A percentile compares a stretch with the other conserved stretches of the same genome.
phyloP scores from a whole-genome alignment of 2,329 filamentous ascomycete genomes.

The Penicillium sp. region DNA sequence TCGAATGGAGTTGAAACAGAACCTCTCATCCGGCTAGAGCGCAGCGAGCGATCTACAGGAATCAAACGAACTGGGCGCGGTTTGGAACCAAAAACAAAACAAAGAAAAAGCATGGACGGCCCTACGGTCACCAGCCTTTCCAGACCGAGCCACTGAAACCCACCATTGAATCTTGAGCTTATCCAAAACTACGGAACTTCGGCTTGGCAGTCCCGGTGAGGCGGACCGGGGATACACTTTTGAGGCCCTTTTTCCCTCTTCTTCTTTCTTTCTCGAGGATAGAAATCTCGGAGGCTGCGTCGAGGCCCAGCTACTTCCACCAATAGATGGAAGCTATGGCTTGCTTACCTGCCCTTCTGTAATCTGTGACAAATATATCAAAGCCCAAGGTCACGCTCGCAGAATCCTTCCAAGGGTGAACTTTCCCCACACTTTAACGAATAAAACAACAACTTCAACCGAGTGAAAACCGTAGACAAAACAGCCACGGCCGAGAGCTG shows the following conservation, averaged over 20 bases:
- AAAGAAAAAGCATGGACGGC: background rate
- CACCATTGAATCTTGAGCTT: conserved; percentile 29
- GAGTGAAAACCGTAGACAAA: background rate
- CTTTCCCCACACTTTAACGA: background rate
- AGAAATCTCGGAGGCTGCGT: background rate
- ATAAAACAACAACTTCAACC: background rate
- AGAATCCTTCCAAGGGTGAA: background rate
- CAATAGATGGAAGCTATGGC: background rate
- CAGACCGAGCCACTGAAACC: conserved; percentile 1
- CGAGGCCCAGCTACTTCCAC: background rate
- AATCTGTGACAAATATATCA: background rate
- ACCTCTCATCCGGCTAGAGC: background rate
- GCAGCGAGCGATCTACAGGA: conserved; percentile 3
- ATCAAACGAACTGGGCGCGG: background rate
- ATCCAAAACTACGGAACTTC: conserved; percentile 13
- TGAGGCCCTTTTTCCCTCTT: background rate
- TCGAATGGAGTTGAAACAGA: background rate
- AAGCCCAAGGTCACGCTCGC: background rate
- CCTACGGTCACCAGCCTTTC: background rate
- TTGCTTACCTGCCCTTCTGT: background rate
- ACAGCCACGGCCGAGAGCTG: background rate
- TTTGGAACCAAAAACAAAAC: background rate
- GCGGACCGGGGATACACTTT: background rate
- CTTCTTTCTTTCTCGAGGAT: background rate
- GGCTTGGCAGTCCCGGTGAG: background rate